These are phyloP conservation scores for Fusarium sp. DNA, from an alignment of 2,329 filamentous ascomycete species.

Conservation along the genomic window DNA sequence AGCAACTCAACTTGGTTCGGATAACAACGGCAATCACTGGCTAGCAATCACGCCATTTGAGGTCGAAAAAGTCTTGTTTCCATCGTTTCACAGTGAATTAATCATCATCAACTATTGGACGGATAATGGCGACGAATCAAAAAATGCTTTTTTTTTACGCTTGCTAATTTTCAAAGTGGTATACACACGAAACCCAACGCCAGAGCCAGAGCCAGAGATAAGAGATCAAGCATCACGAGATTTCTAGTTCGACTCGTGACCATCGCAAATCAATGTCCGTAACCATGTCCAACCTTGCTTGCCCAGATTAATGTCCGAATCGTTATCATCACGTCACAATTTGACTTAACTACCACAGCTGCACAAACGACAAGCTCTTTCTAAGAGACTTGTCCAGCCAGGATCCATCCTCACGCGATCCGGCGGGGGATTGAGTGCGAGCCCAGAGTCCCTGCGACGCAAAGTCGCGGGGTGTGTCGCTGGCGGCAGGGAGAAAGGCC, in stretches of 20 bases:
- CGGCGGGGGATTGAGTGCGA: slow-evolving; percentile 23
- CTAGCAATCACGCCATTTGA: not conserved
- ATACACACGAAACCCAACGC: not conserved
- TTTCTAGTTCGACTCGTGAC: not conserved
- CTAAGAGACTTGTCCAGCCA: slow-evolving; percentile 41
- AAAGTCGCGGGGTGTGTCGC: slow-evolving; percentile 43
- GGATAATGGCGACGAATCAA: not conserved
- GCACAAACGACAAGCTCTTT: slow-evolving; percentile 35
- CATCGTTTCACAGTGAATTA: not conserved
- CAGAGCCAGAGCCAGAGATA: not conserved
- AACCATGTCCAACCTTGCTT: not conserved
- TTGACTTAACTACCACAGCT: slow-evolving; percentile 30
- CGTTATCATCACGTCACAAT: not conserved
- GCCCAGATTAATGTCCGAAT: slow-evolving; percentile 24
- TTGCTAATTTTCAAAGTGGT: slow-evolving; percentile 14
- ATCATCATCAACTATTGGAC: not conserved
- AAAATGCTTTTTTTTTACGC: slow-evolving; percentile 8
- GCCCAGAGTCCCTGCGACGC: slow-evolving; percentile 40
- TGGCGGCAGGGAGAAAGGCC: slow-evolving; percentile 35
- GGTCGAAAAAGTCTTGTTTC: not conserved
- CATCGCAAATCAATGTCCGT: not conserved
- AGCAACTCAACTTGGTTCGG: too few species aligned
- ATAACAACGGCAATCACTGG: not conserved
- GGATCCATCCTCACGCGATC: slow-evolving; percentile 27
- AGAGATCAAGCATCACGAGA: not conserved